Base-by-base conservation (phyloP, 2,329 filamentous ascomycete species). In the Capronia epimyces region DNA sequence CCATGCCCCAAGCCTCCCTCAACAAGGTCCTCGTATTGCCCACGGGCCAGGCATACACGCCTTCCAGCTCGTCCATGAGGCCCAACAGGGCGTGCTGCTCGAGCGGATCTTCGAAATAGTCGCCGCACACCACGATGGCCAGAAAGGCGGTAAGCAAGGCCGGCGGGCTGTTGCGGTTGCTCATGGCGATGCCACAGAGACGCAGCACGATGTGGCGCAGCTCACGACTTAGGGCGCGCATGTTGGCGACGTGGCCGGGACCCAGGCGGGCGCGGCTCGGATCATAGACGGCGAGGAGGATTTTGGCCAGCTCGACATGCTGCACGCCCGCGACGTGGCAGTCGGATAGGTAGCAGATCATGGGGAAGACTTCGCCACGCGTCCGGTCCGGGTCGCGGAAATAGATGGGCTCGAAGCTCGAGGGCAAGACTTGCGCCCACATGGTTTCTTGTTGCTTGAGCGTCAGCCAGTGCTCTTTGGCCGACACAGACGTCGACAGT, bases 291-390 rank as follows among this genome's bases (percentile, higher is more conserved):
- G 73, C 67, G 1, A 84, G 69, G 25, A 84, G 73, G 4, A 83
- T 73, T 34, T 74, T 71, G 0, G 79, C 77, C 2, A 84, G 69
- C 49, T 81, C 75, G 57, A 80, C 75, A 62, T 83, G 80, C 46
- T 81, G 80, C 13, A 80, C 69, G 0, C 80, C 81, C 7, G 80
- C 78, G 3, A 81, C 78, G 59, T 81, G 75, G 55, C 76, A 79
- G 51, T 77, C 75, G 37, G 74, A 75, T 10, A 78, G 68, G 60
- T 80, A 79, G 68, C 77, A 78, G 1, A 82, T 70, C 43, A 80
- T 73, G 0, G 81, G 80, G 56, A 84, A 84, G 1, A 73, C 67
- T 24, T 71, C 66, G 0, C 66, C 65, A 0, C 59, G 63, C 4
- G 58, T 63, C 1, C 59, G 62, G 25, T 67, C 61, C 1, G 68